A percentile compares a stretch with the other conserved stretches of the same genome.
Evolutionary conservation across 2,329 filamentous ascomycete genomes (phyloP).

Genomic region (Diaporthe ampelina): DNA sequence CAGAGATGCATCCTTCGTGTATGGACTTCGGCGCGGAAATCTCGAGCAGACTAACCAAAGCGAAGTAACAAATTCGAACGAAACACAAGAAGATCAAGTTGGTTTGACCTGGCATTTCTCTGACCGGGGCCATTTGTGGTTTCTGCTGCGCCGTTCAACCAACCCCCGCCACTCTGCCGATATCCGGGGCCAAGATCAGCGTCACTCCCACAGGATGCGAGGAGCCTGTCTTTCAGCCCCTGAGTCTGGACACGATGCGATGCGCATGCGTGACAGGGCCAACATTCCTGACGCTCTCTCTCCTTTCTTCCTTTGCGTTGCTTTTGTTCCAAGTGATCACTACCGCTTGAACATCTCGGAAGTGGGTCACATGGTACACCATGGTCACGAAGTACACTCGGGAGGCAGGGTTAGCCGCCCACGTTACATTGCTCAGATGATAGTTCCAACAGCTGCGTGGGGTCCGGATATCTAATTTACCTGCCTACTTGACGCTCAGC

Average conservation of each 20-base stretch:
- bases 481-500: background rate
- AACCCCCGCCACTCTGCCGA: background rate
- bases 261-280: background rate
- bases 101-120: background rate
- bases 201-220: background rate
- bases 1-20: background rate
- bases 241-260: background rate
- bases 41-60: background rate
- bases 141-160: background rate
- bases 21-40: background rate
- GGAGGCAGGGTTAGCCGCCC: background rate
- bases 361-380: background rate
- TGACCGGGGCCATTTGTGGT: background rate
- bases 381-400: background rate
- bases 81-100: background rate
- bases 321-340: background rate
- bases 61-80: too few relatives aligned
- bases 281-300: background rate
- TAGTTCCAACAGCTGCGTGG: slow-evolving; percentile 5
- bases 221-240: background rate
- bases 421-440: slow-evolving; percentile 22
- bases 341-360: background rate
- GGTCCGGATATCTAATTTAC: background rate
- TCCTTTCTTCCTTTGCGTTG: background rate
- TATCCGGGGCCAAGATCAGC: background rate